Percentiles rank a stretch among this genome's conserved stretches.
These are phyloP conservation scores for Aaosphaeria pasadenensis DNA, from an alignment of 2,329 filamentous ascomycete genomes.

Conservation along the genomic window DNA sequence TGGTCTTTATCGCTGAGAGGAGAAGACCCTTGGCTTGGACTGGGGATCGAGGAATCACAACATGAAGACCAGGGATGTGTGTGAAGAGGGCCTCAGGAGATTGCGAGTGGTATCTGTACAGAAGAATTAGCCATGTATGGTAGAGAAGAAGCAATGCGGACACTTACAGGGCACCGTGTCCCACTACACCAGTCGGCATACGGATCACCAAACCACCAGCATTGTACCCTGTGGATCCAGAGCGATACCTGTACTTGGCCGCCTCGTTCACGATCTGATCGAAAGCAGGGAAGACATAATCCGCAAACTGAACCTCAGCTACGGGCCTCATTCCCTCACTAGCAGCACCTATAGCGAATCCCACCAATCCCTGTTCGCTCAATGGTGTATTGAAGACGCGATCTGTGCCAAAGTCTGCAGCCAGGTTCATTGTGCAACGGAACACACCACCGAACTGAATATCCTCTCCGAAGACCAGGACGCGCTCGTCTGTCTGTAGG, in stretches of 20 bases:
- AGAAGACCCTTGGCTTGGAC: slow-evolving; percentile 85
- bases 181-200: slow-evolving; percentile 88
- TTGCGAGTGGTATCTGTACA: slow-evolving; percentile 72
- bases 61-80: slow-evolving; percentile 79
- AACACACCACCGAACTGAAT: slow-evolving; percentile 97
- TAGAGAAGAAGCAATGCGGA: not conserved
- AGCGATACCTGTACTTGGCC: slow-evolving; percentile 79
- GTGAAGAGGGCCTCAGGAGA: slow-evolving; percentile 86
- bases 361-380: slow-evolving; percentile 90
- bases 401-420: slow-evolving; percentile 80
- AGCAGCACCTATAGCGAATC: slow-evolving; percentile 87
- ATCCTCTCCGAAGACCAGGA: slow-evolving; percentile 93
- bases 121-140: not conserved
- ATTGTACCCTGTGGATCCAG: slow-evolving; percentile 51
- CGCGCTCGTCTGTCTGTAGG: slow-evolving; percentile 77
- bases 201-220: slow-evolving; percentile 79
- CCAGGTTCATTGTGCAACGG: slow-evolving; percentile 85
- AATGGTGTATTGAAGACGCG: slow-evolving; percentile 96
- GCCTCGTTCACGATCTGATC: slow-evolving; percentile 94
- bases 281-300: slow-evolving; percentile 90
- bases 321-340: slow-evolving; percentile 90
- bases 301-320: slow-evolving; percentile 93
- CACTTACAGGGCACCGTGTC: slow-evolving; percentile 72
- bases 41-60: slow-evolving; percentile 83
- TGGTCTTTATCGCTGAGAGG: slow-evolving; percentile 69